Evolutionary conservation across 495 filamentous ascomycete genomes (phyloP).

Genomic region (Talaromyces stipitatus): DNA sequence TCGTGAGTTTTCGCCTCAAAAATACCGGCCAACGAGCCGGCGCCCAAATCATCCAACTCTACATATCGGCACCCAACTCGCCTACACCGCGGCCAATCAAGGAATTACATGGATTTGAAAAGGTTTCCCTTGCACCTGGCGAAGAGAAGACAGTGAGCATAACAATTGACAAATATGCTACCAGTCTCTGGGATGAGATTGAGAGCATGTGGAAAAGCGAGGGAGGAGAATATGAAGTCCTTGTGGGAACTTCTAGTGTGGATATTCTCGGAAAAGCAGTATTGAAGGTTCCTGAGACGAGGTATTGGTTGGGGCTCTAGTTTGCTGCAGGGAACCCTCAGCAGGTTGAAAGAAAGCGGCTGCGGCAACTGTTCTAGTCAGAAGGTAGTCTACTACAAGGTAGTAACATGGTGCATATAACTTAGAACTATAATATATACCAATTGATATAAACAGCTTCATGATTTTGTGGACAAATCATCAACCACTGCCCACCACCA

Average conservation of each 20-base stretch:
- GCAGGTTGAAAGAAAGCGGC: background rate
- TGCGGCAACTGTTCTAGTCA: too few relatives aligned
- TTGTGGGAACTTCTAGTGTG: slow-evolving; percentile 45
- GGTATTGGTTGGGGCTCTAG: slow-evolving; percentile 23
- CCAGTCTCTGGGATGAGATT: slow-evolving; percentile 67
- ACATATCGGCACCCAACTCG: slow-evolving; percentile 46
- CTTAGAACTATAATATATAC: too few relatives aligned
- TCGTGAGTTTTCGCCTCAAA: slow-evolving; percentile 36
- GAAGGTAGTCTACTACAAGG: too few relatives aligned
- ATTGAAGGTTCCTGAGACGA: slow-evolving; percentile 34
- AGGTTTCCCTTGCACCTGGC: slow-evolving; percentile 48
- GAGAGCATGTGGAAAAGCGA: slow-evolving; percentile 62
- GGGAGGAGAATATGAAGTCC: slow-evolving; percentile 57
- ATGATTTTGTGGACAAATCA: too few relatives aligned
- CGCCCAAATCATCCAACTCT: slow-evolving; percentile 66
- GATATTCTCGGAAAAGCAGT: slow-evolving; percentile 25
- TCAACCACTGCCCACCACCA: too few relatives aligned
- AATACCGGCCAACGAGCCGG: slow-evolving; percentile 52
- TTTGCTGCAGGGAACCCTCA: background rate
- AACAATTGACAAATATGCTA: slow-evolving; percentile 53
- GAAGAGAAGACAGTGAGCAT: slow-evolving; percentile 56
- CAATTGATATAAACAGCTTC: too few relatives aligned
- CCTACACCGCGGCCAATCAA: slow-evolving; percentile 23
- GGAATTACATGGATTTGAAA: slow-evolving; percentile 19
- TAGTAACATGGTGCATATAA: too few relatives aligned